Percentiles rank a stretch among this genome's conserved stretches.
Evolutionary conservation across 2,329 filamentous ascomycete species (phyloP).

Genomic region (Nakataea oryzae): DNA sequence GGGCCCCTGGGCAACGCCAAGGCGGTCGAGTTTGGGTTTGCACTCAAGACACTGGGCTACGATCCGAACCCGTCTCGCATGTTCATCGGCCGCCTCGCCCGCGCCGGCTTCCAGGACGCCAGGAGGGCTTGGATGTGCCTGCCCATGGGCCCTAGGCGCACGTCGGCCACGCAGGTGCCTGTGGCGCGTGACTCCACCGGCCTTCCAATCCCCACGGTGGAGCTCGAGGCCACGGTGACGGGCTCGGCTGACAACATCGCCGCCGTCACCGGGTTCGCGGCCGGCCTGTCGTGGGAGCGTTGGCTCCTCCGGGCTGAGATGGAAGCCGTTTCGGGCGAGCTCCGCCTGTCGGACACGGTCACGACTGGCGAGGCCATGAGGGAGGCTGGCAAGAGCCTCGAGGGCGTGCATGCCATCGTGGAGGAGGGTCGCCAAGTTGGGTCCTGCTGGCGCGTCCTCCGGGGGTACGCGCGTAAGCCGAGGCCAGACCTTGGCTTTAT

Average conservation of each 20-base stretch:
- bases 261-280: constrained; percentile 69
- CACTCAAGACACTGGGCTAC: constrained; percentile 80
- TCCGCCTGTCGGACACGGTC: constrained; percentile 41
- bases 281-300: constrained; percentile 88
- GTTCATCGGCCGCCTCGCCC: constrained; percentile 65
- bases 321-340: constrained; percentile 65
- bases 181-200: constrained; percentile 23
- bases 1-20: constrained; percentile 72
- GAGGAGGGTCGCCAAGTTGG: constrained; percentile 52
- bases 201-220: constrained; percentile 31
- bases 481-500: constrained; percentile 24
- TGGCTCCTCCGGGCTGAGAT: constrained; percentile 85
- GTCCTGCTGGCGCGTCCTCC: constrained; percentile 50
- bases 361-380: constrained; percentile 38
- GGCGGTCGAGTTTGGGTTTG: constrained; percentile 85
- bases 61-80: constrained; percentile 74
- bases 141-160: constrained; percentile 56
- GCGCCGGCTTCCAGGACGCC: constrained; percentile 67
- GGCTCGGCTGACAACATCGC: constrained; percentile 65
- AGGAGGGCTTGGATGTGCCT: constrained; percentile 84
- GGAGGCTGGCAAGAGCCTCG: constrained; percentile 48
- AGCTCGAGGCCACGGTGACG: constrained; percentile 51
- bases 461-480: constrained; percentile 56
- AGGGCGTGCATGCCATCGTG: constrained; percentile 48
- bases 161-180: constrained; percentile 26